Evolutionary conservation across 2,329 filamentous ascomycete genomes (phyloP), one percentile per base, ranked within the genome.

Genomic region (Knoxdaviesia proteae): DNA sequence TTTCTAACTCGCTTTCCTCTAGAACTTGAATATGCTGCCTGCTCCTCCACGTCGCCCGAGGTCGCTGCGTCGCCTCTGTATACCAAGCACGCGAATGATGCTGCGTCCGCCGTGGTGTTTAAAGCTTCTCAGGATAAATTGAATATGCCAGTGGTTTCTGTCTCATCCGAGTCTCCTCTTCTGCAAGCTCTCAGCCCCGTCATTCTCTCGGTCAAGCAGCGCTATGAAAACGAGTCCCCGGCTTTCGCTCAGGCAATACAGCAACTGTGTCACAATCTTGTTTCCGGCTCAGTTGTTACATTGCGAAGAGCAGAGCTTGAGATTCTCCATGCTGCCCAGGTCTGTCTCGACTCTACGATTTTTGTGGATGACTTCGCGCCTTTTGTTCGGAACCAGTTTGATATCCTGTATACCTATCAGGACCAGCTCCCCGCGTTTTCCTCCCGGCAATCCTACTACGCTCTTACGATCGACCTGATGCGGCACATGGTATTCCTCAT

Each of bases 251-350:
- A 20, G 20, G 20, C 20, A 20, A 20, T 20, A 20, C 20, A 20
- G 20, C 20, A 20, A 20, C 20, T 20, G 20, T 20, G 20, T 20
- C 20, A 20, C 20, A 20, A 20, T 20, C 20, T 20, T 20, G 20
- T 20, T 20, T 20, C 20, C 20, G 20, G 20, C 20, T 20, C 20
- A 20, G 3, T 20, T 20, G 20, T 51, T 9, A 66, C 61, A 10
- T 55, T 63, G 11, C 61, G 69, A 9, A 61, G 60, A 39, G 53
- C 69, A 1, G 69, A 74, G 51, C 52, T 74, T 11, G 65, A 70
- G 45, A 50, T 71, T 5, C 58, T 72, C 41, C 59, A 65, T 43
- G 60, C 59, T 8, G 69, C 68, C 48, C 69, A 64, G 59, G 68
- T 70, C 50, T 51, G 58, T 45, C 4, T 36, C 31, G 31, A 10